Evolutionary conservation across 2,329 filamentous ascomycete species (phyloP), one percentile per base, ranked within the genome.

Genomic region (Fusarium redolens): DNA sequence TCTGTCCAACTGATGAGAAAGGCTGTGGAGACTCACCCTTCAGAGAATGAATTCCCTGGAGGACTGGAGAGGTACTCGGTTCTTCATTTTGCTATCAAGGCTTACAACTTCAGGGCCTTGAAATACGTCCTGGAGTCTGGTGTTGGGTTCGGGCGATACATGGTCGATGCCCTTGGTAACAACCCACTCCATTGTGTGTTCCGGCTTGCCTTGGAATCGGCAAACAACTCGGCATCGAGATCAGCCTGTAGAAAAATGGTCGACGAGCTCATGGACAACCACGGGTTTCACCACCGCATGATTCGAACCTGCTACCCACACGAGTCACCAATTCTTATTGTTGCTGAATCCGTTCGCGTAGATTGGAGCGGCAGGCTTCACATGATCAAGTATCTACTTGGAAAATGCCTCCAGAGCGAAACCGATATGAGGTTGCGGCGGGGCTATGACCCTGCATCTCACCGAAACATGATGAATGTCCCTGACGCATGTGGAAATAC

Each of bases 131-230:
- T 68, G 17, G 8, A n/a, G 12, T 8, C 5, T 3, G 8, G 33
- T 10, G 28, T 38, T 10, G 65, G 44, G 20, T 4, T 47, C 5
- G 47, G 25, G 3, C 10, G 13, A 7, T 28, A 40, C 14, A 62
- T 68, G 30, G 48, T 62, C 8, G 65, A 68, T 18, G 31, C n/a
- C 13, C 22, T 37, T 10, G 65, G 65, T 3, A 44, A 33, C n/a
- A 68, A 44, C 28, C 65, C 64, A 4, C 12, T 68, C 10, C 65
- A 68, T 38, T n/a, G 28, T 13, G 63, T 50, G 7, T 15, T 68
- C 14, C 7, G 37, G 5, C 18, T 35, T 28, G 48, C 40, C 4
- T n/a, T 68, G 18, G 41, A 62, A 13, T 51, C 47, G 12, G 65
- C 41, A 8, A 25, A 28, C 5, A 9, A 12, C 5, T 4, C 13